Conservation (phyloP, 2,329 filamentous ascomycete species). For the Fusarium bulbicola region DNA sequence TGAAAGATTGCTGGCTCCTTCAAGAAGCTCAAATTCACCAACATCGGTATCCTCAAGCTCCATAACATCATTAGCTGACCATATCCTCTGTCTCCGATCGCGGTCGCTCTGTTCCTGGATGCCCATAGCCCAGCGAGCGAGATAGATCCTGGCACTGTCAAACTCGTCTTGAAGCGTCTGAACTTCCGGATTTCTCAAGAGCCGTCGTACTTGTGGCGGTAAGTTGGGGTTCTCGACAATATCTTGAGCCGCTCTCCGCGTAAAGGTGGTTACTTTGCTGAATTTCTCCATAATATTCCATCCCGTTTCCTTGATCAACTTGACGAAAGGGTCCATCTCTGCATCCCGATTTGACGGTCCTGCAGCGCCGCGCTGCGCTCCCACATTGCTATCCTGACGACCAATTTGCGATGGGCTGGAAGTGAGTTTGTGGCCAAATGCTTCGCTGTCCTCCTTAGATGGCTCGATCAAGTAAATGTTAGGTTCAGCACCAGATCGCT, state of each 20-base stretch:
- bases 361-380: constrained; percentile 43
- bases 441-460: constrained; percentile 80
- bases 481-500: constrained; percentile 85
- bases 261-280: constrained; percentile 97
- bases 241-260: constrained; percentile 88
- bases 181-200: constrained; percentile 92
- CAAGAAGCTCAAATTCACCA: constrained; percentile 93
- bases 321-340: constrained; percentile 91
- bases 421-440: constrained; percentile 75
- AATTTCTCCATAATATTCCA: constrained; percentile 98
- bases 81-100: constrained; percentile 86
- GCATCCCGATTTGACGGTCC: constrained; percentile 65
- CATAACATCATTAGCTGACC: constrained; percentile 91
- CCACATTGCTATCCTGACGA: constrained; percentile 47
- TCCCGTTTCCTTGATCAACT: constrained; percentile 91
- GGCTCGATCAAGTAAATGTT: constrained; percentile 94
- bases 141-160: constrained; percentile 92
- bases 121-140: constrained; percentile 98
- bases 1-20: constrained; percentile 77
- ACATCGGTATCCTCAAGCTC: constrained; percentile 95
- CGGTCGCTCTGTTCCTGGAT: constrained; percentile 96
- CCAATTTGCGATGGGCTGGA: constrained; percentile 42
- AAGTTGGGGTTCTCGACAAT: constrained; percentile 90
- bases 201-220: constrained; percentile 84
- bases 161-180: constrained; percentile 97